A percentile compares a stretch with the other conserved stretches of the same genome.
Evolutionary conservation across 1,284 basidiomycete species (phyloP).

Genomic region (Flammula alnicola): DNA sequence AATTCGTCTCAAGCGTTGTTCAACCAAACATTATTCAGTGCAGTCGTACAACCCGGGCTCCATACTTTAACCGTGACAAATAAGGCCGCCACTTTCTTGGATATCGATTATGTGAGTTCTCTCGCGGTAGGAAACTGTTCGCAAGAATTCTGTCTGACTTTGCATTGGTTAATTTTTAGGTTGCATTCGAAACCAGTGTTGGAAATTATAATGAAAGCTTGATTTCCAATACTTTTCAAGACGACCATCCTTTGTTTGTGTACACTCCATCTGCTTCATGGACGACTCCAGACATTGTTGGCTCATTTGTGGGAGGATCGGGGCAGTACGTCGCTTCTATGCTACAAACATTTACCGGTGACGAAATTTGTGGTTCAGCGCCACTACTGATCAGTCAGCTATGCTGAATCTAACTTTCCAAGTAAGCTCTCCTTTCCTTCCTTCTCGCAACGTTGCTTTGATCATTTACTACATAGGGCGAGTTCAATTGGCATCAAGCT

Average conservation of each 20-base stretch:
- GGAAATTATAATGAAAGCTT: conserved; percentile 16
- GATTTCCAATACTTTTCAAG: conserved; percentile 19
- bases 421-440: conserved; percentile 13
- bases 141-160: background rate
- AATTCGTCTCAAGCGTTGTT: conserved; percentile 2
- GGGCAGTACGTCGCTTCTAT: conserved; percentile 30
- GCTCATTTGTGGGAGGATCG: conserved; percentile 26
- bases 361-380: conserved; percentile 9
- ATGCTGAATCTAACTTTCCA: conserved; percentile 18
- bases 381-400: conserved; percentile 16
- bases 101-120: conserved; percentile 24
- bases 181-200: conserved; percentile 13
- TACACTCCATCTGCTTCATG: conserved; percentile 18
- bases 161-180: conserved; percentile 6
- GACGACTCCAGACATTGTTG: conserved; percentile 8
- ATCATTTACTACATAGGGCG: conserved; percentile 1
- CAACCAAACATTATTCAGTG: conserved; percentile 15
- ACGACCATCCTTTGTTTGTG: conserved; percentile 16
- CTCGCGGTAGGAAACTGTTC: background rate
- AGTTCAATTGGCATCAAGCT: no score
- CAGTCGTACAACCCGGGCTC: background rate
- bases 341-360: background rate
- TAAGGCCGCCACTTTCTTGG: conserved; percentile 8
- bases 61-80: conserved; percentile 19
- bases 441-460: background rate